phyloP scores from a whole-genome alignment of 106 monocot genomes.

The Dendrobium nobile region DNA sequence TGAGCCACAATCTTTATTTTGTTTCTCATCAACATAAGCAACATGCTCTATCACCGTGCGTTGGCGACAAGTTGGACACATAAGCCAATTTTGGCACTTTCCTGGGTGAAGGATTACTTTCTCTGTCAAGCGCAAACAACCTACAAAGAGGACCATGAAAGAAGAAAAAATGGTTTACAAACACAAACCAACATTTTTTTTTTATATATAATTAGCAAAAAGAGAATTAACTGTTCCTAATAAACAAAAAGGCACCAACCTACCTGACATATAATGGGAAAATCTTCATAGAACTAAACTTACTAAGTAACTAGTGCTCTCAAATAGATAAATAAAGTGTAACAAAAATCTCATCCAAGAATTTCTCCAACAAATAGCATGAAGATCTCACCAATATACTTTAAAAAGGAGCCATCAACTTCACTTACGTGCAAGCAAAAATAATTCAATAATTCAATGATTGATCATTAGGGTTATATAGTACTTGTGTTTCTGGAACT shows the following conservation, averaged over 20 bases:
- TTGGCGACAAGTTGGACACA: conserved; percentile 94
- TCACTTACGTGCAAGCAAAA: no score
- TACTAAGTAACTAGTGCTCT: no score
- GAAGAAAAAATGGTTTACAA: not conserved
- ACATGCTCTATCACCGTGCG: conserved; percentile 66
- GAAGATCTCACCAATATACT: no score
- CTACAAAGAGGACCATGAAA: conserved; percentile 25
- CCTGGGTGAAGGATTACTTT: conserved; percentile 25
- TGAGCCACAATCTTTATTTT: conserved; percentile 12
- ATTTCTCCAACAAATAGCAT: no score
- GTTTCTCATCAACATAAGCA: conserved; percentile 80
- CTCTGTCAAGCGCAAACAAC: conserved; percentile 81
- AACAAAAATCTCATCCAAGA: no score
- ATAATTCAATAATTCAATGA: no score
- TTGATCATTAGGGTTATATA: no score
- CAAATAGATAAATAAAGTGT: no score
- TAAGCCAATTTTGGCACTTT: conserved; percentile 67
- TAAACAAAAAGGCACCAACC: not conserved
- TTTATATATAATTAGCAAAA: not conserved
- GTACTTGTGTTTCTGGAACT: no score
- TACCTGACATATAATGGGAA: not conserved
- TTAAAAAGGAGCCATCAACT: no score
- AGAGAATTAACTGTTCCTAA: not conserved
- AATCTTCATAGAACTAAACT: not conserved
- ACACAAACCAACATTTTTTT: not conserved